Evolutionary conservation across 2,329 filamentous ascomycete species (phyloP).

Genomic region (Chaetomiaceae sp.): DNA sequence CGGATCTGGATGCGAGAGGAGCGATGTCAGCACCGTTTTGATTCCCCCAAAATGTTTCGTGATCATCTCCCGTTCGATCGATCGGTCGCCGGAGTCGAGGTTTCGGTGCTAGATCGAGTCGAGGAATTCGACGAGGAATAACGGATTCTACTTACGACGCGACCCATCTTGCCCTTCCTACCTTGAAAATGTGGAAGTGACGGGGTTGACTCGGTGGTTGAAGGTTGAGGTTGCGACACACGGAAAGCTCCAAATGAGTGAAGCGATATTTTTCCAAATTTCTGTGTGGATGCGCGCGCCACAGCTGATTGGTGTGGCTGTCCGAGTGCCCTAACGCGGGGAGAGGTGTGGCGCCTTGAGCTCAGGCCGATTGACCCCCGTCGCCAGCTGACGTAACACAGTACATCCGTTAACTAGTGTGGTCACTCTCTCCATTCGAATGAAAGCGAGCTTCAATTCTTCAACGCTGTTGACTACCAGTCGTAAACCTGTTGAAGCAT

Average conservation of each 20-base stretch:
- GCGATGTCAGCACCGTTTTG: constrained; percentile 23
- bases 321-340: constrained; percentile 27
- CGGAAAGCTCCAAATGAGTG: constrained; percentile 25
- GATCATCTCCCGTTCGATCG: constrained; percentile 1
- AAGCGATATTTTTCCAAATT: constrained; percentile 30
- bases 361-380: not conserved
- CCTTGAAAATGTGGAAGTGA: constrained; percentile 26
- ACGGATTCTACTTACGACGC: constrained; percentile 39
- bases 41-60: not conserved
- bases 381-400: constrained; percentile 5
- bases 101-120: constrained; percentile 16
- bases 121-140: constrained; percentile 14
- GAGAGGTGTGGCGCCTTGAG: constrained; percentile 17
- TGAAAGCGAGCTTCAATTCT: not conserved
- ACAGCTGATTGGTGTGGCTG: constrained; percentile 23
- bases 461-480: not conserved
- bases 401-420: not conserved
- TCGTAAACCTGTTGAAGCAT: too few relatives aligned
- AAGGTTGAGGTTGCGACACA: constrained; percentile 27
- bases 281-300: constrained; percentile 29
- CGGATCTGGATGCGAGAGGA: constrained; percentile 44
- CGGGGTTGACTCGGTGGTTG: constrained; percentile 27
- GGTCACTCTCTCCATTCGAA: not conserved
- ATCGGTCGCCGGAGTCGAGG: constrained; percentile 16
- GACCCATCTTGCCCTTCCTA: constrained; percentile 46